Conservation (phyloP, 2,329 filamentous ascomycete species). For the Pezicula rhizophila region DNA sequence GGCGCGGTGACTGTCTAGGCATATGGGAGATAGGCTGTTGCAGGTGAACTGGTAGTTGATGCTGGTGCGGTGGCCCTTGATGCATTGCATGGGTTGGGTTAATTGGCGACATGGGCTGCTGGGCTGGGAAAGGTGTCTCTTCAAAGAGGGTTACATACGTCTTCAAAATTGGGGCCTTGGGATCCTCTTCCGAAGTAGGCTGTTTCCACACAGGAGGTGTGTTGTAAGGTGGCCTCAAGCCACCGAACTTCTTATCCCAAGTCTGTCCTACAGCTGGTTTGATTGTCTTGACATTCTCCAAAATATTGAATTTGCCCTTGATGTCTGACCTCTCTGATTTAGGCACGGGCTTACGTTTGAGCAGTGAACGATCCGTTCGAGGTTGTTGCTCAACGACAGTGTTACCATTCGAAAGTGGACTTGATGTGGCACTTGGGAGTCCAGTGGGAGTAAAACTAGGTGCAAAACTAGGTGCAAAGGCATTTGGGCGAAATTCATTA, state of each 20-base stretch:
- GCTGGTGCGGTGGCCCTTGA: conserved; percentile 67
- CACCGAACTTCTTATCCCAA: conserved; percentile 69
- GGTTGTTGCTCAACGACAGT: conserved; percentile 26
- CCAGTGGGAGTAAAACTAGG: conserved; percentile 70
- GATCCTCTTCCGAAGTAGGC: conserved; percentile 63
- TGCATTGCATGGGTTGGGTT: conserved; percentile 64
- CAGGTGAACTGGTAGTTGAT: conserved; percentile 77
- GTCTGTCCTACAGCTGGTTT: conserved; percentile 50
- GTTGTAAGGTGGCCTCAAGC: conserved; percentile 78
- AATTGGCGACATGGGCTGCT: conserved; percentile 56
- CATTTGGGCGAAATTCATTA: conserved; percentile 79
- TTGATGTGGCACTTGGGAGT: conserved; percentile 59
- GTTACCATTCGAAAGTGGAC: conserved; percentile 52
- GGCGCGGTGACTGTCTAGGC: conserved; percentile 66
- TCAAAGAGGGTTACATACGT: conserved; percentile 80
- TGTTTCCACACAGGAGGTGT: conserved; percentile 82
- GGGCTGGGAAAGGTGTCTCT: conserved; percentile 48
- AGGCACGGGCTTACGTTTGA: conserved; percentile 66
- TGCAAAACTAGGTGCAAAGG: conserved; percentile 75
- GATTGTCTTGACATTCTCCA: conserved; percentile 50
- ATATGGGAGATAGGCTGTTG: conserved; percentile 63
- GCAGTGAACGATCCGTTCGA: conserved; percentile 41
- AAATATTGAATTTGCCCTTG: conserved; percentile 53
- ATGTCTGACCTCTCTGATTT: conserved; percentile 48
- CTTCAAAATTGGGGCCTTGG: conserved; percentile 56